A percentile compares a stretch with the other conserved stretches of the same genome.
Evolutionary conservation across 2,329 filamentous ascomycete species (phyloP).

Genomic region (Exophiala sp.): DNA sequence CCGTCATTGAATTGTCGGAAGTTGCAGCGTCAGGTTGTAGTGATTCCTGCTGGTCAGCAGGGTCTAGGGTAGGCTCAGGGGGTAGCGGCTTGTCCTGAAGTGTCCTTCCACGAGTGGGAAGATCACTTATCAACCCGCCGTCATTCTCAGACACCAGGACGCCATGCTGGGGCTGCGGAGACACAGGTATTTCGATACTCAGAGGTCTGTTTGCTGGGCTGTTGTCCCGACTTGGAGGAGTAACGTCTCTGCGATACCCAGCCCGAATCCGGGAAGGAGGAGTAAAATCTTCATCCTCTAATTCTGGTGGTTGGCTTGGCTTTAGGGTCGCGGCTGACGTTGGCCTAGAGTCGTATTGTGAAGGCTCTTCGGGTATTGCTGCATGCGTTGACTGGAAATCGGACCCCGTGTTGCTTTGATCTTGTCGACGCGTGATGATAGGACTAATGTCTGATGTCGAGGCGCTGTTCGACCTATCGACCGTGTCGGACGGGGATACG

Average conservation of each 20-base stretch:
- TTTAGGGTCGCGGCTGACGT: constrained; percentile 31
- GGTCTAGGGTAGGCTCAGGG: constrained; percentile 32
- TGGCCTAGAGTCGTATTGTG: constrained; percentile 18
- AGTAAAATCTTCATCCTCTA: constrained; percentile 20
- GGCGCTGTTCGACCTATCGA: constrained; percentile 56
- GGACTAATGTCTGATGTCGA: constrained; percentile 60
- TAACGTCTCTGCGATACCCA: constrained; percentile 53
- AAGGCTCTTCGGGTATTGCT: constrained; percentile 25
- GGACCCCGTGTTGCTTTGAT: constrained; percentile 37
- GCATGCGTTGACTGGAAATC: constrained; percentile 51
- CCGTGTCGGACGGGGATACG: constrained; percentile 43
- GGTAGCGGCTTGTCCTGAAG: constrained; percentile 25
- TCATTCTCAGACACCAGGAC: constrained; percentile 31
- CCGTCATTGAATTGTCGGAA: constrained; percentile 10
- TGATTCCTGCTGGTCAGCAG: not conserved
- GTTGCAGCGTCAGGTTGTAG: not conserved
- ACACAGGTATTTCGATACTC: constrained; percentile 41
- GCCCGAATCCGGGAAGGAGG: constrained; percentile 42
- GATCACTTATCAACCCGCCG: not conserved
- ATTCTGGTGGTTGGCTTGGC: constrained; percentile 2
- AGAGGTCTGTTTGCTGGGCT: constrained; percentile 57
- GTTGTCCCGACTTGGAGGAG: constrained; percentile 53
- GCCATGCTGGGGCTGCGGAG: constrained; percentile 42
- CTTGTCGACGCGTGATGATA: constrained; percentile 56
- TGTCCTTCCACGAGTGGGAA: not conserved